Percentiles rank a stretch among this genome's conserved stretches.
phyloP scores from a whole-genome alignment of 1,139 yeast genomes.

The Yamadazyma sp. region DNA sequence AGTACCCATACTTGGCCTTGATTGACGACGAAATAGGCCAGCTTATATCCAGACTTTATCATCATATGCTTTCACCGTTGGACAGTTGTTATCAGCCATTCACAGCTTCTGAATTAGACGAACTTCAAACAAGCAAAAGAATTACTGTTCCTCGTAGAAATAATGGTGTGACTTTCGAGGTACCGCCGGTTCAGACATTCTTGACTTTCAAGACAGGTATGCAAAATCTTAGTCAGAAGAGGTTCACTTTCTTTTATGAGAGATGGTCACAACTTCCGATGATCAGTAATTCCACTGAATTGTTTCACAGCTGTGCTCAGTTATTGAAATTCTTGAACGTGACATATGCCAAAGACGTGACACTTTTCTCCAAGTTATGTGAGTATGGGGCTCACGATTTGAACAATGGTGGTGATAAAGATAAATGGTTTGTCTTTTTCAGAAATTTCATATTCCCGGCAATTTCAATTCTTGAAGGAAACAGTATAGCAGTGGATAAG shows the following conservation, averaged over 20 bases:
- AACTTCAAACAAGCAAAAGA: conserved; percentile 23
- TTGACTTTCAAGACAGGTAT: conserved; percentile 34
- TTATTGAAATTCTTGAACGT: conserved; percentile 59
- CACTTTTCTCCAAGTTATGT: conserved; percentile 58
- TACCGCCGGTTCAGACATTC: conserved; percentile 18
- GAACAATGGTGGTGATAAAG: conserved; percentile 22
- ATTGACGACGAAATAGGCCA: conserved; percentile 53
- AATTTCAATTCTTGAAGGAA: conserved; percentile 57
- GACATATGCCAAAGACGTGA: conserved; percentile 49
- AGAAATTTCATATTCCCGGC: conserved; percentile 71
- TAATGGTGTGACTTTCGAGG: conserved; percentile 32
- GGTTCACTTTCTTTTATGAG: conserved; percentile 48
- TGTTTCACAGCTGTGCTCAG: conserved; percentile 48
- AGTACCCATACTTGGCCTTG: conserved; percentile 62
- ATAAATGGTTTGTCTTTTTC: conserved; percentile 60
- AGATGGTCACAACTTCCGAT: conserved; percentile 51
- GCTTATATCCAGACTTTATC: conserved; percentile 52
- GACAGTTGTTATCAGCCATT: conserved; percentile 26
- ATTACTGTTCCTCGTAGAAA: conserved; percentile 31
- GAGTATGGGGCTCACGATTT: conserved; percentile 53
- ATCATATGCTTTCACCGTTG: conserved; percentile 52
- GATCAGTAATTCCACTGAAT: conserved; percentile 39
- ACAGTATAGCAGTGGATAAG: conserved; percentile 63
- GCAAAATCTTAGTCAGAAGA: conserved; percentile 28
- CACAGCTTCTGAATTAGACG: conserved; percentile 18